Base-by-base conservation (phyloP, 192 early-diverging fungal genomes). In the Linnemannia hyalina region DNA sequence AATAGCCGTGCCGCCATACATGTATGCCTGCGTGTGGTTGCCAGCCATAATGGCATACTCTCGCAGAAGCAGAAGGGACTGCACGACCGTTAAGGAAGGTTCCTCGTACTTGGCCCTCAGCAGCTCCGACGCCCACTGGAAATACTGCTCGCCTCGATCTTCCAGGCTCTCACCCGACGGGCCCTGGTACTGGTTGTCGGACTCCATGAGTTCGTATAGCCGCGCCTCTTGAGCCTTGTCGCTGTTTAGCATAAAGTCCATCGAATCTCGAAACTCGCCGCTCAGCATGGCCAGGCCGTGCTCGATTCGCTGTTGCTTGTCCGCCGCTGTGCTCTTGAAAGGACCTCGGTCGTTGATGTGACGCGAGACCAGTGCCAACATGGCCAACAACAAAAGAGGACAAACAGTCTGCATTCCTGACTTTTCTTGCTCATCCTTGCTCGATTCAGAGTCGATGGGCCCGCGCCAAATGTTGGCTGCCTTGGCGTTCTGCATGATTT, bases 11-110 rank as follows among this genome's bases (percentile, higher is more conserved):
- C 80, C 84, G 7, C 84, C 84, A 47, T 81, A 86, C 79, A 81
- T 86, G 55, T 81, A 86, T 1, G 84, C 84, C 49, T 86, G 84
- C 8, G 78, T 71, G 46, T 86, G 84, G 29, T 77, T 80, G 10
- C 84, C 84, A 60, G 84, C 84, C 84, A 86, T 81, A 55, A 81
- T 75, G 44, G 84, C 80, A 74, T 86, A 86, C 44, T 86, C 84
- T 3, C 84, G 78, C 18, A 86, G 65, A 7, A 86, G 57, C 38
- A 86, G 54, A 23, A 86, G n/a, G 11, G 84, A 80, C 75, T 86
- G 84, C 2, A 86, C 74, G 0, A 81, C 84, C 18, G 76, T 81
- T 26, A 86, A 26, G 2, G 84, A 86, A 47, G 84, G 84, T 32
- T 81, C 69, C 41, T 86, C 84, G 36, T 78, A 81, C 76, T 86